Conservation (phyloP, 2,329 filamentous ascomycete species). For the Myotisia sp. region DNA sequence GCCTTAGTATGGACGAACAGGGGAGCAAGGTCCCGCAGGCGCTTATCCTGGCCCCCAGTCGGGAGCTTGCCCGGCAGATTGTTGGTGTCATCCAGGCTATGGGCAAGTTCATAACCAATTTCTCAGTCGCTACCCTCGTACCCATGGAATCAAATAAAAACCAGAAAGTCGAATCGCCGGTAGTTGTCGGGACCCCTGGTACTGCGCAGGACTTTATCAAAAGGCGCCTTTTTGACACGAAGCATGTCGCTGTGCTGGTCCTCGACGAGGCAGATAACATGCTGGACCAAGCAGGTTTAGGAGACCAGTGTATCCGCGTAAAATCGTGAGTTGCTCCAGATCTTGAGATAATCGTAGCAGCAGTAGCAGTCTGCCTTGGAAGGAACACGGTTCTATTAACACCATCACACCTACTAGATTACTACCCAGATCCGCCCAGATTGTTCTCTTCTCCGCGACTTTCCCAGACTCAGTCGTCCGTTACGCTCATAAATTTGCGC, state of each 20-base stretch:
- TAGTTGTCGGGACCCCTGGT: constrained; percentile 86
- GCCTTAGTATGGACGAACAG: constrained; percentile 57
- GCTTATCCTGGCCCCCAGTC: constrained; percentile 75
- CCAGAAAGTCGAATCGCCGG: constrained; percentile 54
- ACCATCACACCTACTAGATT: constrained; percentile 40
- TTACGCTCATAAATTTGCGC: constrained; percentile 74
- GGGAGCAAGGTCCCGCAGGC: constrained; percentile 55
- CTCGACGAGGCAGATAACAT: constrained; percentile 98
- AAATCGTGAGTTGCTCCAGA: constrained; percentile 52
- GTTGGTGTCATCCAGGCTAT: constrained; percentile 70
- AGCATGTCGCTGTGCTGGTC: constrained; percentile 64
- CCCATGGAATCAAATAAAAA: constrained; percentile 58
- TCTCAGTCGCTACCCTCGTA: constrained; percentile 68
- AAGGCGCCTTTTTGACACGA: constrained; percentile 57
- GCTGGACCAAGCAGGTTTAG: constrained; percentile 87
- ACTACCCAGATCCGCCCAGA: constrained; percentile 62
- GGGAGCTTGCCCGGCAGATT: constrained; percentile 91
- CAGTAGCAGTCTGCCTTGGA: no score
- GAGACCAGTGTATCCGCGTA: constrained; percentile 85
- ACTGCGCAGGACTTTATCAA: constrained; percentile 81
- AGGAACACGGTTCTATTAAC: constrained; percentile 13
- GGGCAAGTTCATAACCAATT: constrained; percentile 64
- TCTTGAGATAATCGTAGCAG: neutral
- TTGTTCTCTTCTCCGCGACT: constrained; percentile 90
- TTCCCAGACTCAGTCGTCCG: constrained; percentile 72